phyloP scores from a whole-genome alignment of 495 filamentous ascomycete genomes.

The Bacidia rubella region DNA sequence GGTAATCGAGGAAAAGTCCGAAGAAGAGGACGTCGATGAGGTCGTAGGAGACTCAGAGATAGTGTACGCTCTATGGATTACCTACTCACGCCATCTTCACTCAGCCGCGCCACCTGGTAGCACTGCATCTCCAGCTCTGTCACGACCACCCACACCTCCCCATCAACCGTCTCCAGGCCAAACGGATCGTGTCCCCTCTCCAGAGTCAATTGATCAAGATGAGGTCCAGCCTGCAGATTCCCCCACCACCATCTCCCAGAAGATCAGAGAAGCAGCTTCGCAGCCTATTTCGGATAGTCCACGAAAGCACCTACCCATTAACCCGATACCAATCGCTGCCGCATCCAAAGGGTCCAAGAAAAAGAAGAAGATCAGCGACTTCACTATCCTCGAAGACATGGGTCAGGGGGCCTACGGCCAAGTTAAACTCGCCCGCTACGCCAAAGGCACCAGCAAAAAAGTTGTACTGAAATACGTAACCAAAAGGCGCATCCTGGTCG shows the following conservation, averaged over 20 bases:
- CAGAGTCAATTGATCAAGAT: slow-evolving; percentile 11
- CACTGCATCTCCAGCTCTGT: slow-evolving; percentile 41
- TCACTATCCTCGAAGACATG: slow-evolving; percentile 93
- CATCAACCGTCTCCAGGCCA: slow-evolving; percentile 72
- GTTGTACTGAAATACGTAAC: slow-evolving; percentile 97
- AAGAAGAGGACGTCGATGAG: slow-evolving; percentile 28
- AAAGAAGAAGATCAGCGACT: slow-evolving; percentile 82
- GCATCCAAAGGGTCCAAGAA: slow-evolving; percentile 23
- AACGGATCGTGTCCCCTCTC: slow-evolving; percentile 34
- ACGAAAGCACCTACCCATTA: slow-evolving; percentile 28
- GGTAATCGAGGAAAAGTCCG: slow-evolving; percentile 29
- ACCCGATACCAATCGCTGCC: slow-evolving; percentile 21
- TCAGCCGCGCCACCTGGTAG: slow-evolving; percentile 45
- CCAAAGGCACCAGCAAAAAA: slow-evolving; percentile 57
- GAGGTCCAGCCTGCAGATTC: slow-evolving; percentile 38
- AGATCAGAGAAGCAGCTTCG: slow-evolving; percentile 59
- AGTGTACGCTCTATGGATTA: slow-evolving; percentile 93
- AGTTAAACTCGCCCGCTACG: slow-evolving; percentile 89
- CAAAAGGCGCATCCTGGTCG: slow-evolving; percentile 90
- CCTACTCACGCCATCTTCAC: slow-evolving; percentile 87
- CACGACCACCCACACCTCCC: slow-evolving; percentile 46
- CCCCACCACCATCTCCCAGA: slow-evolving; percentile 52
- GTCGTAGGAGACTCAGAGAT: slow-evolving; percentile 52
- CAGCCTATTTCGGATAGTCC: slow-evolving; percentile 36
- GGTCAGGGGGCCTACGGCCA: slow-evolving; percentile 96